Percentiles rank a stretch among this genome's conserved stretches.
These are phyloP conservation scores for Gymnopilus dilepis DNA, from an alignment of 768 basidiomycete species.

Conservation along the genomic window DNA sequence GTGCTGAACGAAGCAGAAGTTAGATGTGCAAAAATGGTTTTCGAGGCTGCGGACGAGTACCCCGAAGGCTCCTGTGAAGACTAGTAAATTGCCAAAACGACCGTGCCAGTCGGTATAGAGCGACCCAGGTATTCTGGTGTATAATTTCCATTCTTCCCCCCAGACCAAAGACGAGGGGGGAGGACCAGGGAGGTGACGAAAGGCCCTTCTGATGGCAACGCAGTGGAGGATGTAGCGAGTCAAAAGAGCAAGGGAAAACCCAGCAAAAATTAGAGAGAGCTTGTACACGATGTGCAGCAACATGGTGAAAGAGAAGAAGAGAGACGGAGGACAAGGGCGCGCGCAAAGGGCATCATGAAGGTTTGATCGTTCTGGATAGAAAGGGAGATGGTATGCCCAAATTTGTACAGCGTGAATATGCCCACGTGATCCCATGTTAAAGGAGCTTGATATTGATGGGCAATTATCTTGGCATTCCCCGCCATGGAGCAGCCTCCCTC, in stretches of 20 bases:
- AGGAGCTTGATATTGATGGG: conserved; percentile 1
- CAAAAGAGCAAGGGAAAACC: conserved; percentile 36
- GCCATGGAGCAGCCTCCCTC: conserved; percentile 40
- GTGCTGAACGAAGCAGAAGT: conserved; percentile 43
- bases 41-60: conserved; percentile 36
- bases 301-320: conserved; percentile 24
- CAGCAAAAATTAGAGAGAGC: conserved; percentile 30
- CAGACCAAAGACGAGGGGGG: conserved; percentile 53
- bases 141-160: conserved; percentile 67
- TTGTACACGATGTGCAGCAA: conserved; percentile 31
- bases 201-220: conserved; percentile 35
- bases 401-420: not conserved
- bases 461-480: conserved; percentile 10
- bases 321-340: not conserved
- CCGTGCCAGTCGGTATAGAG: conserved; percentile 58
- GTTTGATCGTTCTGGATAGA: conserved; percentile 1
- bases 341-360: conserved; percentile 5
- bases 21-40: conserved; percentile 5
- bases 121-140: conserved; percentile 55
- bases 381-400: conserved; percentile 2
- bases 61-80: conserved; percentile 61
- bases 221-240: conserved; percentile 39
- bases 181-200: conserved; percentile 60
- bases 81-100: conserved; percentile 57
- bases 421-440: conserved; percentile 21